These are phyloP conservation scores for Colletotrichum salicis DNA, from an alignment of 2,329 filamentous ascomycete genomes.

Conservation along the genomic window DNA sequence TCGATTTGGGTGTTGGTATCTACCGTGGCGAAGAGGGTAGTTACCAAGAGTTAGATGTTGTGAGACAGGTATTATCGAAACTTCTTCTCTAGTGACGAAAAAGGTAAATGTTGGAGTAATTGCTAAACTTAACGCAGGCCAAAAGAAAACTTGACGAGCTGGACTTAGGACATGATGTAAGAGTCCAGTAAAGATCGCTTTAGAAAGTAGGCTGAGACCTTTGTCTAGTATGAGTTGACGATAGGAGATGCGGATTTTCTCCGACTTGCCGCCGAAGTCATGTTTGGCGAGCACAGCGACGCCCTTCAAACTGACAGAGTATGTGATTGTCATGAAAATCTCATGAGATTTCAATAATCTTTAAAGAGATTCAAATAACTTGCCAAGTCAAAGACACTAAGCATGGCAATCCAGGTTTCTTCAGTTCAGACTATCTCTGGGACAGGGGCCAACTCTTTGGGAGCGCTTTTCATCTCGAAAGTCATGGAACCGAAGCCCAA, in stretches of 20 bases:
- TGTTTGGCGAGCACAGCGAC: slow-evolving; percentile 43
- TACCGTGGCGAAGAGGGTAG: slow-evolving; percentile 47
- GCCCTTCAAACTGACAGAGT: slow-evolving; percentile 10
- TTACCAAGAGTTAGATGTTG: slow-evolving; percentile 45
- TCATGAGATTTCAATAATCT: too few relatives aligned
- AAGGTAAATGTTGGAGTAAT: background rate
- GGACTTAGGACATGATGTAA: slow-evolving; percentile 43
- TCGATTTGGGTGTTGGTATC: slow-evolving; percentile 50
- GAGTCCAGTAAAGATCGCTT: background rate
- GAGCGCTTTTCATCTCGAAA: slow-evolving; percentile 43
- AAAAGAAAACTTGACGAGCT: slow-evolving; percentile 37
- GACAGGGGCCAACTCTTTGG: slow-evolving; percentile 50
- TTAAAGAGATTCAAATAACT: background rate
- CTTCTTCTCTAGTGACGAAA: background rate
- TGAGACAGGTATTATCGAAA: slow-evolving; percentile 38
- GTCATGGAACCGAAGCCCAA: slow-evolving; percentile 37
- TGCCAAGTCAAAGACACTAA: background rate
- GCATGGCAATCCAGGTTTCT: slow-evolving; percentile 39
- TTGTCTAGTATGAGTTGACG: slow-evolving; percentile 46
- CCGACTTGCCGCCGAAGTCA: slow-evolving; percentile 41
- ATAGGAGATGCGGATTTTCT: slow-evolving; percentile 46
- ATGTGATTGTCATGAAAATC: background rate
- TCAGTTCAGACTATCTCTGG: slow-evolving; percentile 52
- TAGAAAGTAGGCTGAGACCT: background rate
- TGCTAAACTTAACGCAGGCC: slow-evolving; percentile 35